A percentile compares a stretch with the other conserved stretches of the same genome.
Conservation (phyloP, 192 early-diverging fungal species). For the Podila horticola region DNA sequence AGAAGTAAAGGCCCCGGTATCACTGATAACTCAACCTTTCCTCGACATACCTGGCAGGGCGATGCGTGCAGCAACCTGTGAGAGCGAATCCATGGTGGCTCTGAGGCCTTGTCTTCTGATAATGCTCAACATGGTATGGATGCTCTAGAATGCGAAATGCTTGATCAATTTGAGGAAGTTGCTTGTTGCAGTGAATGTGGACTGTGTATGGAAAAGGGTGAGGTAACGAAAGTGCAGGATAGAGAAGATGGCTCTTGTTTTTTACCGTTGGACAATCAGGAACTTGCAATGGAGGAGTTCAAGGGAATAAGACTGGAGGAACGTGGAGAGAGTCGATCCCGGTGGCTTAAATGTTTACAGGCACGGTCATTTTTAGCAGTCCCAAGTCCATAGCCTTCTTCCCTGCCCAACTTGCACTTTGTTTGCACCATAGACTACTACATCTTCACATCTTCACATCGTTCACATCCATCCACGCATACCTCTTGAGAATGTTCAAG, state of each 20-base stretch:
- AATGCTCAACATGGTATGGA: slow-evolving; percentile 30
- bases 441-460: neutral
- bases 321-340: slow-evolving; percentile 16
- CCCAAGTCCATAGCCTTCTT: neutral
- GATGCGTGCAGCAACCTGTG: neutral
- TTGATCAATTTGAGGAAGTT: neutral
- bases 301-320: neutral
- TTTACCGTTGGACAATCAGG: no score
- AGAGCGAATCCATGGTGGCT: slow-evolving; percentile 25
- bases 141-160: neutral
- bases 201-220: neutral
- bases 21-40: neutral
- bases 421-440: neutral
- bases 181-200: neutral
- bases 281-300: neutral
- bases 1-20: neutral
- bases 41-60: neutral
- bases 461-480: neutral
- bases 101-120: slow-evolving; percentile 38
- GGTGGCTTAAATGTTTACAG: slow-evolving; percentile 47
- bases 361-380: slow-evolving; percentile 5
- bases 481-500: slow-evolving; percentile 33
- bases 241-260: neutral
- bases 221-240: neutral
- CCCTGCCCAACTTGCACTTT: neutral